Evolutionary conservation across 441 rosid species (phyloP), one percentile per base, ranked within the genome.

Genomic region (Populus tomentosa): DNA sequence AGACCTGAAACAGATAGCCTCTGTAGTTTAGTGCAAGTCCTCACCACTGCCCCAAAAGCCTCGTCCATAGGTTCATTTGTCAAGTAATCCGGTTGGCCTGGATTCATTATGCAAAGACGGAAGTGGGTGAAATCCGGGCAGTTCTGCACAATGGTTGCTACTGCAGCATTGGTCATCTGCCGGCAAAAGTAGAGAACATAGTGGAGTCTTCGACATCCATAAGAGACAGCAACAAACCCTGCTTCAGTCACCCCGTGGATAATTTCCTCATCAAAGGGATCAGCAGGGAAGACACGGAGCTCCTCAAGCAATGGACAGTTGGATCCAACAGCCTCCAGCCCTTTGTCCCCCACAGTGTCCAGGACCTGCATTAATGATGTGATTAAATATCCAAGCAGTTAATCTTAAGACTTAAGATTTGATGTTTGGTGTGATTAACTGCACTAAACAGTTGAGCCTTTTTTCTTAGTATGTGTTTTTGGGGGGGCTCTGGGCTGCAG

Each of bases 61-160:
- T 88, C 92, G 42, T 91, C 93, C 90, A 89, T 86, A 35, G 95
- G 88, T 69, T 87, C 87, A 66, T 85, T 83, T 24, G 95, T 91
- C 56, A 78, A 18, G 75, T 88, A 77, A 87, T 91, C 95, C 20
- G 91, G 93, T 79, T 87, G 88, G 9, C 90, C 63, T 0, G 92
- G 93, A 75, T 81, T 85, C 90, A 91, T 91, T 72, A 91, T 91
- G 88, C 95, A 89, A 40, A 91, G 89, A 10, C 95, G 91, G 71
- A 91, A 91, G 64, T 88, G 95, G 18, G 95, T 89, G 80, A 91
- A 88, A 79, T 88, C 75, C 18, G 93, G 95, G 86, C 95, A 88
- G 82, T 89, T 91, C 69, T 76, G 82, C 72, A 87, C 90, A 74
- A 89, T 80, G 24, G 87, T 89, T 69, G 84, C 87, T 62, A 89